A percentile compares a stretch with the other conserved stretches of the same genome.
phyloP scores from a whole-genome alignment of 2,329 filamentous ascomycete genomes.

The Claviceps sp. region DNA sequence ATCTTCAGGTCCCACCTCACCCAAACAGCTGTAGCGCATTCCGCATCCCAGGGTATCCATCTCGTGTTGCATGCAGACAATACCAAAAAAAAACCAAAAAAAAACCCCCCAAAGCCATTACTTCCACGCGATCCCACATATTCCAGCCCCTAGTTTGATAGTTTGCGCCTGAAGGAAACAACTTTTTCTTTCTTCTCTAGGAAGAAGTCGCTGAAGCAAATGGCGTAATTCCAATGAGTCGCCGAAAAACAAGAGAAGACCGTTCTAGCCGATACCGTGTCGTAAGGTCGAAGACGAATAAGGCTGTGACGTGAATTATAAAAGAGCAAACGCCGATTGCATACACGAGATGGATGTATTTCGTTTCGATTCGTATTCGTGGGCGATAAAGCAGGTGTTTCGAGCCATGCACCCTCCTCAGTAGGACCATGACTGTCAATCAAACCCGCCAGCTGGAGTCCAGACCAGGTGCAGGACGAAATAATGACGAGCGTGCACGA shows the following conservation, averaged over 20 bases:
- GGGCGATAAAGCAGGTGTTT: neutral
- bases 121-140: neutral
- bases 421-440: too few relatives aligned
- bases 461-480: neutral
- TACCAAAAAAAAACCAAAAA: neutral
- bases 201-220: neutral
- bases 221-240: neutral
- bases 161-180: neutral
- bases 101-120: neutral
- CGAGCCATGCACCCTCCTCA: neutral
- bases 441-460: neutral
- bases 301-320: neutral
- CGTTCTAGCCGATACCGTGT: neutral
- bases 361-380: neutral
- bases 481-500: neutral
- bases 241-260: neutral
- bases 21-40: neutral
- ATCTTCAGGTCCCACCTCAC: neutral
- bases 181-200: neutral
- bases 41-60: neutral
- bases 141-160: neutral
- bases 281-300: neutral
- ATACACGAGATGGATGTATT: neutral
- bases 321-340: neutral
- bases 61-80: neutral